Evolutionary conservation across 2,329 filamentous ascomycete species (phyloP).

Genomic region (Ophiosphaerella korrae): DNA sequence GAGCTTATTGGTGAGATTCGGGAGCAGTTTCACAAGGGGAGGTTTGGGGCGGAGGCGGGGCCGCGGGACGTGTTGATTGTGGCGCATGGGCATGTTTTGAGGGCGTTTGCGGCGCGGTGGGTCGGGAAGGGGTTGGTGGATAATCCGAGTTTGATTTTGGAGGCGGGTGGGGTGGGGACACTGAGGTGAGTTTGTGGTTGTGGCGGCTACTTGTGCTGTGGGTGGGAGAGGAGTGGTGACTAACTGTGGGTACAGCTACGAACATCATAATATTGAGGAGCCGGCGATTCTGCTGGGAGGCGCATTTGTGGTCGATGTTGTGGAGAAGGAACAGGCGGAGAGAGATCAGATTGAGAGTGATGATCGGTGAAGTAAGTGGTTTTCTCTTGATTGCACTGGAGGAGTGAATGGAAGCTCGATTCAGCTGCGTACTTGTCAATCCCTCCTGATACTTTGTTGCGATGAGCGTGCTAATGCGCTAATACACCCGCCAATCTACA

Average conservation of each 20-base stretch:
- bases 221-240: neutral
- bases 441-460: too few species aligned
- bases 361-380: too few species aligned
- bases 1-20: conserved; percentile 76
- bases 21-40: conserved; percentile 48
- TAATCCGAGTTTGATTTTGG: conserved; percentile 80
- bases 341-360: conserved; percentile 7
- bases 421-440: too few species aligned
- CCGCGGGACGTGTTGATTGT: conserved; percentile 76
- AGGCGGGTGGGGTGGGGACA: conserved; percentile 62
- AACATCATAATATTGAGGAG: conserved; percentile 56
- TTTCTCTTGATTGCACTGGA: too few species aligned
- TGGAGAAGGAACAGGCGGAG: conserved; percentile 46
- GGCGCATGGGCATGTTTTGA: conserved; percentile 86
- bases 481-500: too few species aligned
- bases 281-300: conserved; percentile 58
- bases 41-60: conserved; percentile 62
- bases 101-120: conserved; percentile 89
- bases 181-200: conserved; percentile 43
- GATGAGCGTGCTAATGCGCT: too few species aligned
- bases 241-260: conserved; percentile 45
- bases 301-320: conserved; percentile 57
- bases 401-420: too few species aligned
- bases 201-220: neutral
- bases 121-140: conserved; percentile 73